Percentiles rank a stretch among this genome's conserved stretches.
These are phyloP conservation scores for Cenchrus fungigraminus DNA, from an alignment of 176 grass and related monocot species.

Conservation along the genomic window DNA sequence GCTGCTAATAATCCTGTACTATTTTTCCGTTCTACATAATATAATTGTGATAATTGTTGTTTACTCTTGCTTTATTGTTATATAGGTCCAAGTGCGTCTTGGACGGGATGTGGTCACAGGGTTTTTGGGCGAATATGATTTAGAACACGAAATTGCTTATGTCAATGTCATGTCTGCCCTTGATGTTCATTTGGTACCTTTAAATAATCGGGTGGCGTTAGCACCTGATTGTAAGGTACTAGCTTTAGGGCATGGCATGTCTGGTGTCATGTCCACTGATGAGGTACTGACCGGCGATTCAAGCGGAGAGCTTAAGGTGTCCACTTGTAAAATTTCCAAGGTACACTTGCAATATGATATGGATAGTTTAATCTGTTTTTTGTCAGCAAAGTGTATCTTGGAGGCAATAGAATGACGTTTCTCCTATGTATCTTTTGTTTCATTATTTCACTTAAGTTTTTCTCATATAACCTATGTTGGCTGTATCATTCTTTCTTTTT, in stretches of 20 bases:
- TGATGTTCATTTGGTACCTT: background rate
- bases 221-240: background rate
- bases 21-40: background rate
- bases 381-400: background rate
- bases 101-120: background rate
- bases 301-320: background rate
- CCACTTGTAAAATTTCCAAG: background rate
- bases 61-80: background rate
- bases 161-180: background rate
- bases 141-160: background rate
- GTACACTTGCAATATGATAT: background rate
- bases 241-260: background rate
- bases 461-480: background rate
- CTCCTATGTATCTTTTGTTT: background rate
- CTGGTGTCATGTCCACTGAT: background rate
- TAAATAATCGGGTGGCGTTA: background rate
- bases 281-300: background rate
- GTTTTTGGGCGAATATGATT: background rate
- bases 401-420: background rate
- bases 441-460: constrained; percentile 11
- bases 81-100: constrained; percentile 14
- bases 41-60: background rate
- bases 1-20: constrained; percentile 10
- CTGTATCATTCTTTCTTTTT: background rate
- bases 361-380: background rate